Evolutionary conservation across 2,329 filamentous ascomycete genomes (phyloP), one percentile per base, ranked within the genome.

Genomic region (Scedosporium dehoogii): DNA sequence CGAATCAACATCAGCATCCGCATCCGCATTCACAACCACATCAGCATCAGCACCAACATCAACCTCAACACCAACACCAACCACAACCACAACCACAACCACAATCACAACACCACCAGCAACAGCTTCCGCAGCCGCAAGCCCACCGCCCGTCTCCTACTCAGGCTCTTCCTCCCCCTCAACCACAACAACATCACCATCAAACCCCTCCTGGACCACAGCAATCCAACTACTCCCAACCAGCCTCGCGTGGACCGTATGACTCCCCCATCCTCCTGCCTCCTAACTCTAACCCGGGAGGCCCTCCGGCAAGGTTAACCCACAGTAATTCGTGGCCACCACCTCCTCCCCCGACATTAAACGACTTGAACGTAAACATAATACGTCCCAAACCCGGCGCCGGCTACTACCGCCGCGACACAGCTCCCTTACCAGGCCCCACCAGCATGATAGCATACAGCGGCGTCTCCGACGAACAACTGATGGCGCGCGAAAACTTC

Each of bases 401-500:
- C 33, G 78, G 74, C 65, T 79, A 76, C 59, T 68, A 65, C 23
- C 69, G 66, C 1, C 71, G 73, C 4, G 64, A 70, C 1, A 64
- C 69, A 0, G 62, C 66, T 10, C 64, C 73, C 4, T 42, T 62
- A 21, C 60, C 60, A 7, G 60, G 60, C 25, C 33, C 55, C 18
- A 63, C 56, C n/a, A 63, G 61, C 61, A 38, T 63, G 42, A 59
- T 60, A n/a, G 56, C 61, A 21, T 58, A 58, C 44, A 51, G 55
- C 56, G 61, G 56, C 42, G 55, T 55, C 16, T 58, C 71, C 1
- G 75, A 77, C 10, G 72, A 73, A 23, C 71, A 72, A 1, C 58
- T 77, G 1, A 55, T 55, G 44, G 70, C 69, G 3, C 73, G 74
- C 29, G 75, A 77, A 27, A 80, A 79, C 68, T 82, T 83, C 68